Evolutionary conservation across 768 basidiomycete species (phyloP), one percentile per base, ranked within the genome.

Genomic region (Kwoniella sp.): DNA sequence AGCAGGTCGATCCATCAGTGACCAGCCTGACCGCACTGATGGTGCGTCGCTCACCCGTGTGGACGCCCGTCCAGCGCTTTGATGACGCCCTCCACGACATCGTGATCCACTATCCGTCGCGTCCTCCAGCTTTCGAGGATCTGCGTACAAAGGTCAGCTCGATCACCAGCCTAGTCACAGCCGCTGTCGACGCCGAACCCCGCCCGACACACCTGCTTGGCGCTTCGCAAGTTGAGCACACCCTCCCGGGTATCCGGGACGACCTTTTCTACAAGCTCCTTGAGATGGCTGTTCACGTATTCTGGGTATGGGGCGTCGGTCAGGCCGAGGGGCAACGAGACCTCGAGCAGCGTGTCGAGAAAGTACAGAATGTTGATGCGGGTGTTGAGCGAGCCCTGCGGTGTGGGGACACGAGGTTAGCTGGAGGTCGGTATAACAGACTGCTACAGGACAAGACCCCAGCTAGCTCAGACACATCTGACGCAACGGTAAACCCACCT

Each of bases 361-460:
- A 92, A 84, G 71, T 93, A 89, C 0, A 95, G 77, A 54, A 93
- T 85, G 73, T 95, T 95, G 63, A 96, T 92, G n/a, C 89, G 66
- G 26, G 86, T 83, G 72, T 95, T 92, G 17, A 93, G 83, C 0
- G 86, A 84, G 43, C 87, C 89, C 87, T 88, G 46, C 8, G 15
- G 5, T 14, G 19, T 36, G n/a, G n/a, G n/a, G n/a, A n/a, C n/a
- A n/a, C n/a, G n/a, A n/a, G n/a, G n/a, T n/a, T n/a, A n/a, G n/a
- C n/a, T n/a, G n/a, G n/a, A n/a, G n/a, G n/a, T n/a, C n/a, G n/a
- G n/a, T n/a, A n/a, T n/a, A n/a, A n/a, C n/a, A n/a, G n/a, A n/a
- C n/a, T n/a, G n/a, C n/a, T n/a, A n/a, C n/a, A n/a, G n/a, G n/a
- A n/a, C n/a, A n/a, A n/a, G n/a, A n/a, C n/a, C n/a, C n/a, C n/a